phyloP scores from a whole-genome alignment of 2,329 filamentous ascomycete species.

The Xylariaceae sp. region DNA sequence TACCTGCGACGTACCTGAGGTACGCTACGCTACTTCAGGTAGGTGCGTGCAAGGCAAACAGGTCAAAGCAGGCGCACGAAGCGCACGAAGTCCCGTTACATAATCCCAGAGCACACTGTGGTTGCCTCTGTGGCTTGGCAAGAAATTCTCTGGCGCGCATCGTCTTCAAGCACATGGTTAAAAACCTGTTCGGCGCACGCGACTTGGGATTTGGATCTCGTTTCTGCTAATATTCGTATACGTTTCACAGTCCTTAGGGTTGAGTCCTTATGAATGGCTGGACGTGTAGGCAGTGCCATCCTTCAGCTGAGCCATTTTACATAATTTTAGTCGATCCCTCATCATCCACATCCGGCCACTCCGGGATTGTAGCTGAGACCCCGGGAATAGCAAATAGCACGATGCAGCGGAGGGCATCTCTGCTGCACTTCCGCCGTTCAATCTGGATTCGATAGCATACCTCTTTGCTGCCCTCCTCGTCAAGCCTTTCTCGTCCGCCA shows the following conservation, averaged over 20 bases:
- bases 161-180: neutral
- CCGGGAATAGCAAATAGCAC: constrained; percentile 22
- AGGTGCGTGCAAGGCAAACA: too few relatives aligned
- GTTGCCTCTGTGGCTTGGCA: constrained; percentile 1
- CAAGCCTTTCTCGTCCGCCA: constrained; percentile 27
- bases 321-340: neutral
- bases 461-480: constrained; percentile 33
- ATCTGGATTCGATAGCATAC: constrained; percentile 52
- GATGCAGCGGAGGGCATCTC: constrained; percentile 56
- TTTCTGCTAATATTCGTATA: neutral
- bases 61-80: too few relatives aligned
- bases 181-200: constrained; percentile 1
- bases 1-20: too few relatives aligned
- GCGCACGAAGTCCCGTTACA: neutral
- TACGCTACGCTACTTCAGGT: too few relatives aligned
- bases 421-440: constrained; percentile 48
- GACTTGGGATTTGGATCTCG: neutral
- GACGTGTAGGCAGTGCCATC: neutral
- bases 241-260: neutral
- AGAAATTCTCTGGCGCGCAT: constrained; percentile 9
- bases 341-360: constrained; percentile 7
- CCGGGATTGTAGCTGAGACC: neutral
- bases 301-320: neutral
- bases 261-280: neutral
- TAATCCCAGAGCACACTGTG: neutral